These are phyloP conservation scores for Entomortierella chlamydospora DNA, from an alignment of 192 early-diverging fungal genomes.

Conservation along the genomic window DNA sequence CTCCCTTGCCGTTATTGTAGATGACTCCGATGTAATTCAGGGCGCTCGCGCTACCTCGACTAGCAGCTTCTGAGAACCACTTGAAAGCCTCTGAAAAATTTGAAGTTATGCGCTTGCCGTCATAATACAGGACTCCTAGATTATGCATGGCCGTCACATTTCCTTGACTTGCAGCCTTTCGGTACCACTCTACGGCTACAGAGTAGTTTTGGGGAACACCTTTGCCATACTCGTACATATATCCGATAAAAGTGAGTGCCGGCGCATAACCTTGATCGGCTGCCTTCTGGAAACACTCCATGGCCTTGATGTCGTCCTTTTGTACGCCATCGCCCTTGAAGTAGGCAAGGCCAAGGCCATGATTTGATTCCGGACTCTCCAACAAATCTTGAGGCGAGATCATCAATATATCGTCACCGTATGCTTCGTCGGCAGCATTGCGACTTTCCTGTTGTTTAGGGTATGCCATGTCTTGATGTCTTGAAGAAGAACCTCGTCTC, in stretches of 20 bases:
- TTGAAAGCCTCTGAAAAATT: constrained; percentile 33
- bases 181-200: constrained; percentile 48
- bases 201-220: constrained; percentile 26
- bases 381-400: too few relatives aligned
- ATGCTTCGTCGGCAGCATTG: too few relatives aligned
- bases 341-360: too few relatives aligned
- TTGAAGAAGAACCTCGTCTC: too few relatives aligned
- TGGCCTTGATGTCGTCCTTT: neutral
- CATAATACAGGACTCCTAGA: constrained; percentile 45
- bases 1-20: constrained; percentile 44
- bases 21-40: constrained; percentile 46
- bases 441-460: too few relatives aligned
- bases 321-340: neutral
- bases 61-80: constrained; percentile 51
- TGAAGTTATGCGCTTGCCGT: constrained; percentile 35
- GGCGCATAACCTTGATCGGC: neutral
- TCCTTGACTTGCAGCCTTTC: constrained; percentile 40
- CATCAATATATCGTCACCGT: too few relatives aligned
- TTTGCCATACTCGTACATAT: constrained; percentile 43
- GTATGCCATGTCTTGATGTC: too few relatives aligned
- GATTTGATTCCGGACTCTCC: too few relatives aligned
- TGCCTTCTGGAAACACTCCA: neutral
- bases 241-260: constrained; percentile 39
- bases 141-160: constrained; percentile 34
- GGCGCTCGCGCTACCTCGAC: constrained; percentile 37